A percentile compares a stretch with the other conserved stretches of the same genome.
phyloP scores from a whole-genome alignment of 108 stramenopile genomes.

The Cyclostephanos tholiformis region DNA sequence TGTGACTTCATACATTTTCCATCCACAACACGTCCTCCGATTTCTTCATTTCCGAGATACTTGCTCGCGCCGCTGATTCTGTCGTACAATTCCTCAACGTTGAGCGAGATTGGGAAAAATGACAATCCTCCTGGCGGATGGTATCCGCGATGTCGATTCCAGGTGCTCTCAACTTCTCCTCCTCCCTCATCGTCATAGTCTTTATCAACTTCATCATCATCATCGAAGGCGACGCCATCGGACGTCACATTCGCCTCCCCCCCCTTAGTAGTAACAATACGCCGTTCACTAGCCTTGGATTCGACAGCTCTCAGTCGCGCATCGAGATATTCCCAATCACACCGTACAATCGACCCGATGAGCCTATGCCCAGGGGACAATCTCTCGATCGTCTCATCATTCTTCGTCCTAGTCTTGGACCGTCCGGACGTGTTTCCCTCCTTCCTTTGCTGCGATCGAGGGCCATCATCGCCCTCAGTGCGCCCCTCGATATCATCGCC shows the following conservation, averaged over 20 bases:
- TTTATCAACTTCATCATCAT: no score
- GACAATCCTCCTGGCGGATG: conserved; percentile 2
- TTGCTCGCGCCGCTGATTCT: conserved; percentile 52
- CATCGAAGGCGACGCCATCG: no score
- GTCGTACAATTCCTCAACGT: conserved; percentile 63
- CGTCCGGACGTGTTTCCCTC: background rate
- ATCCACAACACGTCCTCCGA: conserved; percentile 1
- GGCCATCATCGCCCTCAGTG: no score
- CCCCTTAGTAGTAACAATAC: background rate
- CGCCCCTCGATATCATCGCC: no score
- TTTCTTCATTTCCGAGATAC: background rate
- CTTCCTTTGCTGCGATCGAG: background rate
- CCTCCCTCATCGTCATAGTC: no score
- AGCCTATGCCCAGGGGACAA: conserved; percentile 57
- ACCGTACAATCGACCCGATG: conserved; percentile 60
- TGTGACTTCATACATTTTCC: background rate
- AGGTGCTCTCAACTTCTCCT: background rate
- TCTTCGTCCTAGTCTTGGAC: conserved; percentile 2
- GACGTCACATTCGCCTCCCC: no score
- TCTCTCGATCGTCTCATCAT: conserved; percentile 8
- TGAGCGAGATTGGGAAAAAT: conserved; percentile 63
- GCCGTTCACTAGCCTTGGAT: background rate
- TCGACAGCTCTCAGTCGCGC: conserved; percentile 33
- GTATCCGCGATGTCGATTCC: background rate
- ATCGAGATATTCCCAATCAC: conserved; percentile 67